Conservation (phyloP, 2,329 filamentous ascomycete genomes). For the Penicillium sp. region DNA sequence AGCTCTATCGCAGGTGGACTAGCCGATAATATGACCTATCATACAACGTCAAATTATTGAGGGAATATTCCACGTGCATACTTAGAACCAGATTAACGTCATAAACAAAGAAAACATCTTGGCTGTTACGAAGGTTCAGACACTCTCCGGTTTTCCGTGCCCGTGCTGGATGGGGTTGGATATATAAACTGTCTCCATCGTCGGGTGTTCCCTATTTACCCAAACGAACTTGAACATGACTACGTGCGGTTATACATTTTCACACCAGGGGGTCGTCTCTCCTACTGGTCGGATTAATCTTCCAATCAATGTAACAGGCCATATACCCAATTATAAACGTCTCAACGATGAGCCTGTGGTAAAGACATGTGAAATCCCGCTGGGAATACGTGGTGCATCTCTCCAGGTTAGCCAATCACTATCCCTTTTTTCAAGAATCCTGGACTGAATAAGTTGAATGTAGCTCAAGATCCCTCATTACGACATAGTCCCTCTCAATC, state of each 20-base stretch:
- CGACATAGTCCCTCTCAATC: not conserved
- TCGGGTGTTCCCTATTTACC: not conserved
- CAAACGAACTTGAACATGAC: not conserved
- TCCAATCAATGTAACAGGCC: not conserved
- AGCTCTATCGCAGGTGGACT: not conserved
- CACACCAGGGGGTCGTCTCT: not conserved
- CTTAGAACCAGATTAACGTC: not conserved
- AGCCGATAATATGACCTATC: not conserved
- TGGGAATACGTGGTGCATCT: not conserved
- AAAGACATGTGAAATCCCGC: not conserved
- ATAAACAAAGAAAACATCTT: not conserved
- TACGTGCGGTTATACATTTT: not conserved
- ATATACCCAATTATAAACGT: not conserved
- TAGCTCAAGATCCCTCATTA: constrained; percentile 2
- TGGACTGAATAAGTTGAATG: not conserved
- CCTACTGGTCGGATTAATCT: not conserved
- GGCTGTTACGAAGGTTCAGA: not conserved
- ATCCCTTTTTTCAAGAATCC: too few species aligned
- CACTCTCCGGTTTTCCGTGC: not conserved
- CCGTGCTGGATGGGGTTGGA: not conserved
- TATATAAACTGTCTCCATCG: not conserved
- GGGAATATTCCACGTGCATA: not conserved
- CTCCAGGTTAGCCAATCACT: not conserved
- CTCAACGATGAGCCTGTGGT: not conserved
- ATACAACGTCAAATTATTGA: not conserved